Percentiles rank a stretch among this genome's conserved stretches.
These are phyloP conservation scores for Cadophora luteo-olivacea DNA, from an alignment of 2,329 filamentous ascomycete genomes.

Conservation along the genomic window DNA sequence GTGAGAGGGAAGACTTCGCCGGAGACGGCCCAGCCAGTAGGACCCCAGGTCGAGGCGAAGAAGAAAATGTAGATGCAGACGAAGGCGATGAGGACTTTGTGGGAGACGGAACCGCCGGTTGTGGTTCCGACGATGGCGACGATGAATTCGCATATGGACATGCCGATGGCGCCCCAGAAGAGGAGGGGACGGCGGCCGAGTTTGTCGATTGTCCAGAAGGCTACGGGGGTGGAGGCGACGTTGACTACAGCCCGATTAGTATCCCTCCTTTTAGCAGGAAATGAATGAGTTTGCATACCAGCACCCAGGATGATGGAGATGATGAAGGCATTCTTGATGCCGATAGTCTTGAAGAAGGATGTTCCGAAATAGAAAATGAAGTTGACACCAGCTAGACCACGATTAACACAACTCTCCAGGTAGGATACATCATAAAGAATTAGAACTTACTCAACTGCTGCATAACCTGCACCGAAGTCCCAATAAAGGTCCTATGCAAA, in stretches of 20 bases:
- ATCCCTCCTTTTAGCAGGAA: neutral
- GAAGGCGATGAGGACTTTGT: slow-evolving; percentile 51
- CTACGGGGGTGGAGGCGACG: slow-evolving; percentile 78
- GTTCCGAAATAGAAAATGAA: slow-evolving; percentile 90
- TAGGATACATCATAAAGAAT: neutral
- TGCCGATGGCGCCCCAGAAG: slow-evolving; percentile 77
- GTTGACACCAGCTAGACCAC: slow-evolving; percentile 75
- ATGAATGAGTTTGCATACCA: slow-evolving; percentile 10
- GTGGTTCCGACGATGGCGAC: slow-evolving; percentile 65
- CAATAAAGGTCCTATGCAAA: slow-evolving; percentile 72
- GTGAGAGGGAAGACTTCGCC: slow-evolving; percentile 87
- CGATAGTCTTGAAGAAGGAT: slow-evolving; percentile 87
- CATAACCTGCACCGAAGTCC: slow-evolving; percentile 81
- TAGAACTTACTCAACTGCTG: slow-evolving; percentile 61
- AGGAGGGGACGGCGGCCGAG: slow-evolving; percentile 82
- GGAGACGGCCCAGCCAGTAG: slow-evolving; percentile 77
- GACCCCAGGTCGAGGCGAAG: slow-evolving; percentile 82
- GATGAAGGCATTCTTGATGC: slow-evolving; percentile 73
- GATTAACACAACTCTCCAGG: neutral
- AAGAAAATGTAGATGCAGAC: slow-evolving; percentile 86
- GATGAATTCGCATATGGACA: slow-evolving; percentile 86
- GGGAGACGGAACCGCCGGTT: slow-evolving; percentile 61
- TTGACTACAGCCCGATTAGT: slow-evolving; percentile 62
- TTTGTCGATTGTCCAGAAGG: slow-evolving; percentile 82
- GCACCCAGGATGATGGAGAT: slow-evolving; percentile 86